phyloP scores from a whole-genome alignment of 2,329 filamentous ascomycete genomes.

The Colletotrichum shisoi region DNA sequence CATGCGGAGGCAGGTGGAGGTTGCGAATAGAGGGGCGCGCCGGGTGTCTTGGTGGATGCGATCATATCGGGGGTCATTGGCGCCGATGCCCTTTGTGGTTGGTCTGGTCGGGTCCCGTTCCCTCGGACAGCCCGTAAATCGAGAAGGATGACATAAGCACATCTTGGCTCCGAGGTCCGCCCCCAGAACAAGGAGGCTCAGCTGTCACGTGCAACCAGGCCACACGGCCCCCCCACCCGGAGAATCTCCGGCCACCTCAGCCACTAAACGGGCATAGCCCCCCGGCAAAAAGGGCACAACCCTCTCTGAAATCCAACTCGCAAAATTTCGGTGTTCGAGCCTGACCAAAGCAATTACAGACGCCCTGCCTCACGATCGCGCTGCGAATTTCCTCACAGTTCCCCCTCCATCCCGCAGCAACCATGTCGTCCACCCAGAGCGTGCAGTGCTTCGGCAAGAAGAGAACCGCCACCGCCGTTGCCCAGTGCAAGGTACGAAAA shows the following conservation, averaged over 20 bases:
- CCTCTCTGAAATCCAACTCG: slow-evolving; percentile 32
- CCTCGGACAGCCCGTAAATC: not conserved
- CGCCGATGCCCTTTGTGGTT: slow-evolving; percentile 18
- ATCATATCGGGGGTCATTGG: slow-evolving; percentile 9
- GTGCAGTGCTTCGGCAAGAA: slow-evolving; percentile 99
- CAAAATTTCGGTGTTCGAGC: slow-evolving; percentile 23
- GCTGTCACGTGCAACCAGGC: slow-evolving; percentile 18
- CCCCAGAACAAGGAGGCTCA: not conserved
- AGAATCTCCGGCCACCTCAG: slow-evolving; percentile 22
- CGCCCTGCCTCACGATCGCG: slow-evolving; percentile 29
- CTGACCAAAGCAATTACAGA: slow-evolving; percentile 7
- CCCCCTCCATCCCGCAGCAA: slow-evolving; percentile 53
- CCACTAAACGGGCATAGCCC: slow-evolving; percentile 21
- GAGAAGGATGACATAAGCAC: slow-evolving; percentile 31
- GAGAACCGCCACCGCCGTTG: slow-evolving; percentile 88
- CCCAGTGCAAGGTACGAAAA: slow-evolving; percentile 68
- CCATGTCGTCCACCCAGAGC: slow-evolving; percentile 80
- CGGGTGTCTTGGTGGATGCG: slow-evolving; percentile 14
- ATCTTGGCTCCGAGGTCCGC: not conserved
- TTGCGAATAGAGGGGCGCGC: slow-evolving; percentile 14
- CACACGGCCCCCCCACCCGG: slow-evolving; percentile 1
- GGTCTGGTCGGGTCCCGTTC: not conserved
- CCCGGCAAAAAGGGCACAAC: slow-evolving; percentile 30
- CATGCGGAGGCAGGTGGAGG: slow-evolving; percentile 5
- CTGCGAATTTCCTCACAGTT: slow-evolving; percentile 36